Base-by-base conservation (phyloP, 371 early-diverging fungal genomes). In the Mucor saturninus region DNA sequence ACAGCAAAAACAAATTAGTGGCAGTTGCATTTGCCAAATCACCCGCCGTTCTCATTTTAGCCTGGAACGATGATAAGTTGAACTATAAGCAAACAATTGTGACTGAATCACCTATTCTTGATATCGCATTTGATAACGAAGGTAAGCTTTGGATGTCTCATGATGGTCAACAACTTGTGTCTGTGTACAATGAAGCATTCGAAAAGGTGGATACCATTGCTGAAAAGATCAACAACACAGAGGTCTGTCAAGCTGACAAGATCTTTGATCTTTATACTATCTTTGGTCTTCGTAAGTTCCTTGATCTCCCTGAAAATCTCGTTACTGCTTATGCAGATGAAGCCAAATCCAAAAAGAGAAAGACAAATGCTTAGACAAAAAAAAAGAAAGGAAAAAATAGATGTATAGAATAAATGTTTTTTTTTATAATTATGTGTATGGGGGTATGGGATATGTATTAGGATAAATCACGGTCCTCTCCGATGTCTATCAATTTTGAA, bases 231-330 rank as follows among this genome's bases (percentile, higher is more conserved):
- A 85, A 85, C 43, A 49, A 63, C 0, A 62, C 75, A 45, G 73
- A 77, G 40, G 76, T 79, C 30, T 75, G 74, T 46, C 64, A 74
- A 53, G 79, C 80, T 8, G 74, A 78, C 8, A 67, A 69, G 2
- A 54, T 81, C 28, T 79, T 80, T 46, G 84, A 86, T 50, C 69
- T 84, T 39, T 82, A 79, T 65, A 72, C 75, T 37, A 79, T 80
- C 14, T 83, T 84, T 63, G 81, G 81, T 9, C 69, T 86, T 62
- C 81, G 86, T 55, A 86, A 86, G 64, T 75, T 76, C 60, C 62
- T 76, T 11, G 81, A 81, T 67, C 67, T 74, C 35, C 73, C 76
- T 10, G 76, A 75, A 28, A 56, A 72, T 8, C 56, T 62, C 10
- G 50, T 50, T 9, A 50, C 7, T 30, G 50, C 50, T 50, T 50